Base-by-base conservation (phyloP, 225 moss, liverwort and hornwort species). In the Straminergon stramineum region DNA sequence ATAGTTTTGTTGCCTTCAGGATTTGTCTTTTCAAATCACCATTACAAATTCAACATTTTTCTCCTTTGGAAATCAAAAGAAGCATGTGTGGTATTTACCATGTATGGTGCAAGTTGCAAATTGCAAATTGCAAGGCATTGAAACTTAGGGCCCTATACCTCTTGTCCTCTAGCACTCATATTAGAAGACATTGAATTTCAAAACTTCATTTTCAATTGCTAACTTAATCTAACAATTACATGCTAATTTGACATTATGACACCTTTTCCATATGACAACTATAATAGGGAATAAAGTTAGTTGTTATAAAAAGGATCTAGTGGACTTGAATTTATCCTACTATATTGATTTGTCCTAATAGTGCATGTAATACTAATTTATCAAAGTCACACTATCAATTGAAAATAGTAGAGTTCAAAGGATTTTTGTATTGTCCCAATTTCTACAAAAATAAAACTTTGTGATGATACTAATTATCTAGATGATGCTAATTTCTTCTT, bases 71-170 rank as follows among this genome's bases (percentile, higher is more conserved):
- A 15, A 41, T 26, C 0, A 71, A 26, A 39, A 71, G 3, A 15
- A 26, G 39, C 7, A 70, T 70, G 1, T 24, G 14, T 23, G 4
- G n/a, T 23, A 69, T 39, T 69, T 3, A 70, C 39, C 8, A 23
- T 24, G 24, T 9, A 9, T 48, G 48, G 10, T 48, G 48, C 9
- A 10, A 9, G 48, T 14, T 14, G 3, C 1, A 1, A 70, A 1
- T 14, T 14, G 3, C 1, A 1, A 70, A 1, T 70, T 0, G 8
- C 4, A 17, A 39, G 4, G 14, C 0, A 0, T 39, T 70, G 5
- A 35, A 37, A 68, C 2, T 10, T 67, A 3, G 0, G 11, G 11
- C n/a, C n/a, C n/a, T n/a, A n/a, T n/a, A n/a, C n/a, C 6, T 67
- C 11, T 37, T 67, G 11, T 20, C 20, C 11, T 21, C 1, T 11